Conservation (phyloP, 805 yeast genomes). For the Sporopachydermia lactativora region DNA sequence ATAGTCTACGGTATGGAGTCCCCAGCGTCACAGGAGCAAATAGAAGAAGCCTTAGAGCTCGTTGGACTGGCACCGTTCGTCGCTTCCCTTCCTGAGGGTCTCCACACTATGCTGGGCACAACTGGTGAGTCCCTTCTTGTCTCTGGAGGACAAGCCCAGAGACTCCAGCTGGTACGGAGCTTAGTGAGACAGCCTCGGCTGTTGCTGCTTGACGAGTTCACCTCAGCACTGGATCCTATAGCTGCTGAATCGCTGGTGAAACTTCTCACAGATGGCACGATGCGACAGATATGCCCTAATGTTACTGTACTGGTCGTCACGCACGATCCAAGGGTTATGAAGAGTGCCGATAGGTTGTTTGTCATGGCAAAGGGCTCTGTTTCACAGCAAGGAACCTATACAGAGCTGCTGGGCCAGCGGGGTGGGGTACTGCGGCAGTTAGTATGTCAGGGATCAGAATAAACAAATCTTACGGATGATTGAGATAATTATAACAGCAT, state of each 20-base stretch:
- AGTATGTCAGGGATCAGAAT: background rate
- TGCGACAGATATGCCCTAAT: slow-evolving; percentile 19
- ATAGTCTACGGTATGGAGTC: slow-evolving; percentile 40
- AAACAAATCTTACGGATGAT: background rate
- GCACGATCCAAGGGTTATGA: slow-evolving; percentile 59
- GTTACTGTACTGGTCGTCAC: slow-evolving; percentile 51
- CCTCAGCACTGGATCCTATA: slow-evolving; percentile 69
- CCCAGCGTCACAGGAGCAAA: slow-evolving; percentile 1
- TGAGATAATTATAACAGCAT: background rate
- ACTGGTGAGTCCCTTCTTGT: slow-evolving; percentile 27
- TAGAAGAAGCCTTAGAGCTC: slow-evolving; percentile 8
- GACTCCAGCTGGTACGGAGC: slow-evolving; percentile 77
- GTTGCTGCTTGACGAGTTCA: slow-evolving; percentile 69
- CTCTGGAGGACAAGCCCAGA: slow-evolving; percentile 87
- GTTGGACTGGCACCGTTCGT: slow-evolving; percentile 34
- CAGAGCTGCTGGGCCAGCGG: slow-evolving; percentile 12
- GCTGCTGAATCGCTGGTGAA: slow-evolving; percentile 37
- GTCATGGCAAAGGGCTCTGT: slow-evolving; percentile 35
- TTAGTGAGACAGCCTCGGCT: slow-evolving; percentile 53
- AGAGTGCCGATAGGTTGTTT: slow-evolving; percentile 35
- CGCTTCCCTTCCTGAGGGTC: slow-evolving; percentile 35
- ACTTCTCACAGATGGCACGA: slow-evolving; percentile 27
- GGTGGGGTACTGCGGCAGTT: slow-evolving; percentile 14
- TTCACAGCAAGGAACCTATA: slow-evolving; percentile 29
- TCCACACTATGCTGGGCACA: slow-evolving; percentile 46